phyloP scores from a whole-genome alignment of 164 flowering plant genomes.

The Tetrastigma voinierianum region DNA sequence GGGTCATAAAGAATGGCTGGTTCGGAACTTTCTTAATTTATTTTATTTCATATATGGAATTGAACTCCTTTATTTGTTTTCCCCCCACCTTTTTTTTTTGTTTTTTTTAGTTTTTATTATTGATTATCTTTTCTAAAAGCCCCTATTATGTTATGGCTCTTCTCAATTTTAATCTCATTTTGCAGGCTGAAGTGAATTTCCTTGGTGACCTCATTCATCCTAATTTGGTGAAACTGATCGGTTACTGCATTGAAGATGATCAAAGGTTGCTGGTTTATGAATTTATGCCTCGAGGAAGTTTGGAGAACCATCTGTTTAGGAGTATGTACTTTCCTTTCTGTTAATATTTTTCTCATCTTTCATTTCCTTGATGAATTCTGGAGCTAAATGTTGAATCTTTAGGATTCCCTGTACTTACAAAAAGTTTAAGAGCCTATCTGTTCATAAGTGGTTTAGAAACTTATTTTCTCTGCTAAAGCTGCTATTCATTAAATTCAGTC shows the following conservation, averaged over 20 bases:
- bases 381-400: background rate
- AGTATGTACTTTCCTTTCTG: conserved; percentile 46
- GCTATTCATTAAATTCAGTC: background rate
- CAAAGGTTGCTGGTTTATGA: conserved; percentile 86
- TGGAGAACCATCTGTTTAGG: conserved; percentile 89
- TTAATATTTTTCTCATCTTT: conserved; percentile 1
- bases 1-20: conserved; percentile 99
- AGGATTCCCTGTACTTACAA: background rate
- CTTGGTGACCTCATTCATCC: conserved; percentile 87
- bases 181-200: conserved; percentile 90
- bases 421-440: background rate
- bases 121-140: background rate
- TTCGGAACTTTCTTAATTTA: conserved; percentile 20
- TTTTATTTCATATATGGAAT: background rate
- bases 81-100: background rate
- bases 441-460: background rate
- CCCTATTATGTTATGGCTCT: background rate
- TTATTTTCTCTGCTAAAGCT: background rate
- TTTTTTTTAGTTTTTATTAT: background rate
- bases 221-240: conserved; percentile 80
- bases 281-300: conserved; percentile 94
- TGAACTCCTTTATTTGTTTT: too few relatives aligned
- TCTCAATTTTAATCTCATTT: conserved; percentile 6
- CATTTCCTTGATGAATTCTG: background rate
- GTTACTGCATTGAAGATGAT: conserved; percentile 93